These are phyloP conservation scores for Stephania yunnanensis DNA, from an alignment of 164 flowering plant genomes.

Conservation along the genomic window DNA sequence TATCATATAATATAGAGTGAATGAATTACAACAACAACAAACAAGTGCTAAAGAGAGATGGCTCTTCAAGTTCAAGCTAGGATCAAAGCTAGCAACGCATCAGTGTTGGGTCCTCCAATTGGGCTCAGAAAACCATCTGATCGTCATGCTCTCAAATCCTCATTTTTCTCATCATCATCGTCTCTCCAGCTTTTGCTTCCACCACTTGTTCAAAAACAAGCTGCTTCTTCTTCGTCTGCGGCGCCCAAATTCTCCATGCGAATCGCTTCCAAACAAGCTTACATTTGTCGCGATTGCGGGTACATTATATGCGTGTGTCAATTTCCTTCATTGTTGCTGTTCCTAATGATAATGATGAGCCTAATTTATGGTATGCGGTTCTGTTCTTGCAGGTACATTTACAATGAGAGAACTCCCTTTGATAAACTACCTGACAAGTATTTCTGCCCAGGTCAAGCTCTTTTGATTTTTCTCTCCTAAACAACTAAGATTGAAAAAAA, in stretches of 20 bases:
- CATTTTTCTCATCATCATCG: slow-evolving; percentile 45
- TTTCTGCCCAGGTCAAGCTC: slow-evolving; percentile 83
- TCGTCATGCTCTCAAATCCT: slow-evolving; percentile 54
- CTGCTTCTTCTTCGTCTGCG: slow-evolving; percentile 16
- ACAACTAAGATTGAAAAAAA: no score
- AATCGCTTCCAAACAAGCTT: slow-evolving; percentile 71
- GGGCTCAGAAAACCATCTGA: slow-evolving; percentile 38
- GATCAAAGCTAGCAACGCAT: slow-evolving; percentile 12
- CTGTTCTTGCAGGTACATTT: slow-evolving; percentile 60
- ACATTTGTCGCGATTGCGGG: slow-evolving; percentile 98
- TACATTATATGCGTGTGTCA: slow-evolving; percentile 12
- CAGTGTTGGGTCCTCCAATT: slow-evolving; percentile 27
- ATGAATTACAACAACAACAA: neutral
- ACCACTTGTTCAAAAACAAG: slow-evolving; percentile 19
- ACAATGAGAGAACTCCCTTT: slow-evolving; percentile 87
- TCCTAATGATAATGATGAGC: no score
- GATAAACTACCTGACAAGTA: slow-evolving; percentile 79
- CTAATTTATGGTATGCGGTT: neutral
- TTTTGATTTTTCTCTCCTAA: neutral
- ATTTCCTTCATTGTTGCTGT: neutral
- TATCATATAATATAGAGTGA: neutral
- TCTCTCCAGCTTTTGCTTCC: slow-evolving; percentile 40
- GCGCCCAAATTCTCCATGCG: slow-evolving; percentile 70
- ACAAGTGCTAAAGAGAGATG: slow-evolving; percentile 17
- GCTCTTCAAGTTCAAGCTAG: slow-evolving; percentile 39